These are phyloP conservation scores for Debaryomyces maramus DNA, from an alignment of 805 yeast species.

Conservation along the genomic window DNA sequence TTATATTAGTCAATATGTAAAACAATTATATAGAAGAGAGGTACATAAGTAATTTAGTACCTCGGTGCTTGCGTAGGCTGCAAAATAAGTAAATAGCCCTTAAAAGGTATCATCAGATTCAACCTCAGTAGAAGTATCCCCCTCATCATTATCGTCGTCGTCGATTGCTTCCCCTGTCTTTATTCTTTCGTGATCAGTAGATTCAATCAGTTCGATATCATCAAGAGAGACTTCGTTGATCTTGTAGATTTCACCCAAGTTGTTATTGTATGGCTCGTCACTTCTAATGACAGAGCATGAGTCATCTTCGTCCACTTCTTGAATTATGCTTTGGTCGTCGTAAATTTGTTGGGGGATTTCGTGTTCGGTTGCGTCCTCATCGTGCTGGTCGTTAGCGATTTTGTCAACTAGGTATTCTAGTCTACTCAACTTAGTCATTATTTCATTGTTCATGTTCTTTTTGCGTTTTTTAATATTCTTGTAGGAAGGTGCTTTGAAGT, in stretches of 20 bases:
- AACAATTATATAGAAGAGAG: too few species aligned
- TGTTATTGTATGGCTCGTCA: slow-evolving; percentile 3
- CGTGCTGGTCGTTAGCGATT: neutral
- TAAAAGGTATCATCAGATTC: slow-evolving; percentile 12
- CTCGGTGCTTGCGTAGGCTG: too few species aligned
- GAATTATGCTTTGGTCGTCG: slow-evolving; percentile 2
- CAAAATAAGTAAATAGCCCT: too few species aligned
- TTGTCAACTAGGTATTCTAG: slow-evolving; percentile 14
- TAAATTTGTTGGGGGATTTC: slow-evolving; percentile 9
- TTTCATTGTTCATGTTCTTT: slow-evolving; percentile 10
- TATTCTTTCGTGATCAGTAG: slow-evolving; percentile 4
- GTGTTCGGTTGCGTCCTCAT: slow-evolving; percentile 3
- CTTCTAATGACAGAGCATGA: neutral
- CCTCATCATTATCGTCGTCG: slow-evolving; percentile 7
- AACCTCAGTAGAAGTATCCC: slow-evolving; percentile 4
- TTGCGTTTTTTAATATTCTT: slow-evolving; percentile 1
- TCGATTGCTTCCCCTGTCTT: slow-evolving; percentile 5
- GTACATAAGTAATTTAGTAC: too few species aligned
- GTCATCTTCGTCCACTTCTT: neutral
- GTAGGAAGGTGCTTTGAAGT: neutral
- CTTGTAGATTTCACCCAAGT: slow-evolving; percentile 17
- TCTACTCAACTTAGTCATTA: slow-evolving; percentile 17
- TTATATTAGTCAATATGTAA: too few species aligned
- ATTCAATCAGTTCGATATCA: slow-evolving; percentile 23
- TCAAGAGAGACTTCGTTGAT: slow-evolving; percentile 23